Percentiles rank a stretch among this genome's conserved stretches.
Conservation (phyloP, 176 grass and related monocot species). For the Oryza meridionalis region DNA sequence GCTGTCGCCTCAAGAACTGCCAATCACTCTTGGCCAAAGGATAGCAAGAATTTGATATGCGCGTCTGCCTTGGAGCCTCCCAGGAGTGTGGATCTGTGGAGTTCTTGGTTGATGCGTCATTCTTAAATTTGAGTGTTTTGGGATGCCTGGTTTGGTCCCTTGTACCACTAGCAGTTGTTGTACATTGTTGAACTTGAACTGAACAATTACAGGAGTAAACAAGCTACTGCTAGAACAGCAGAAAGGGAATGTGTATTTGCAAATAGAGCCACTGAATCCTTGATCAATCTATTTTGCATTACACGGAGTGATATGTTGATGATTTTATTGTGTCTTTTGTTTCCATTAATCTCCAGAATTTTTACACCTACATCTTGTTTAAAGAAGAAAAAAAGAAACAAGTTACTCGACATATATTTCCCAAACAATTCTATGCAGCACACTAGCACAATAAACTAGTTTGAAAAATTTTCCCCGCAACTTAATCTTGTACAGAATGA, state of each 20-base stretch:
- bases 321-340: background rate
- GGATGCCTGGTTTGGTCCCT: conserved; percentile 33
- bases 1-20: background rate
- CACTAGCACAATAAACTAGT: background rate
- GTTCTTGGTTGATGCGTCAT: background rate
- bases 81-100: conserved; percentile 5
- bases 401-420: background rate
- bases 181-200: conserved; percentile 46
- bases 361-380: background rate
- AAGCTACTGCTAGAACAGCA: conserved; percentile 13
- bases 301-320: background rate
- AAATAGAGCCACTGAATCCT: conserved; percentile 18
- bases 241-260: conserved; percentile 12
- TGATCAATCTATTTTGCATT: background rate
- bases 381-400: background rate
- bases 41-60: background rate
- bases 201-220: background rate
- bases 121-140: conserved; percentile 40
- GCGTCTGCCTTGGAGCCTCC: background rate
- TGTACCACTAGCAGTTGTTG: conserved; percentile 47
- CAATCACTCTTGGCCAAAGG: background rate
- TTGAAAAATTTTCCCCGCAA: too few relatives aligned
- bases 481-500: too few relatives aligned
- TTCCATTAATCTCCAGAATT: background rate
- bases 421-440: background rate